A percentile compares a stretch with the other conserved stretches of the same genome.
Conservation (phyloP, 352 stramenopile species). For the Pythium pyrilobum region DNA sequence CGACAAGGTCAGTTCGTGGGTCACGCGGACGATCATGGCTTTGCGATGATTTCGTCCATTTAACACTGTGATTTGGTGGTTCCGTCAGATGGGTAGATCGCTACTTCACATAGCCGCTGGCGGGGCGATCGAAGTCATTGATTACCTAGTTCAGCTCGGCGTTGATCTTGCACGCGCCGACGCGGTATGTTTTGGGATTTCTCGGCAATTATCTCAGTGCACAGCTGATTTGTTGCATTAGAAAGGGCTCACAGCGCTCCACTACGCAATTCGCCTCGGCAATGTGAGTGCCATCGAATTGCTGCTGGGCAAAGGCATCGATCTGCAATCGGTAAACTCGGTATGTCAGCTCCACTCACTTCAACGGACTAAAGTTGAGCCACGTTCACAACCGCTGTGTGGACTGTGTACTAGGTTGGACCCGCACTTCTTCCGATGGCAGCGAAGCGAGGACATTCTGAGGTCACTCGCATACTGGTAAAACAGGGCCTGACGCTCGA, state of each 20-base stretch:
- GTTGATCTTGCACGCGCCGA: not conserved
- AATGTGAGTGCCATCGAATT: not conserved
- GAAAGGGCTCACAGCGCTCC: not conserved
- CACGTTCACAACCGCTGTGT: not conserved
- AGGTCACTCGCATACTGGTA: not conserved
- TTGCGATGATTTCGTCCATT: not conserved
- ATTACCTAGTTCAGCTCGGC: not conserved
- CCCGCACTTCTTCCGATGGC: not conserved
- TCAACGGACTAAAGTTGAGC: too few relatives aligned
- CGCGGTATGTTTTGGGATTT: not conserved
- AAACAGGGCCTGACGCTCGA: not conserved
- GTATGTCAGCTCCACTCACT: not conserved
- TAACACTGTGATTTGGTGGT: not conserved
- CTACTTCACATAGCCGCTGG: not conserved
- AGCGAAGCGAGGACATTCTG: not conserved
- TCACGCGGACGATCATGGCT: not conserved
- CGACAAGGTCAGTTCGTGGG: not conserved
- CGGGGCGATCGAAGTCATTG: not conserved
- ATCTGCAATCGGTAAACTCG: not conserved
- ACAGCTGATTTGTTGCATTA: not conserved
- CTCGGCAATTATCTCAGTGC: not conserved
- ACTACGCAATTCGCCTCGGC: conserved; percentile 5
- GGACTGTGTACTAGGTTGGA: not conserved
- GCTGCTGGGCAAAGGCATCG: not conserved
- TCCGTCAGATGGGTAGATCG: not conserved